These are phyloP conservation scores for Parathielavia appendiculata DNA, from an alignment of 495 filamentous ascomycete species.

Conservation along the genomic window DNA sequence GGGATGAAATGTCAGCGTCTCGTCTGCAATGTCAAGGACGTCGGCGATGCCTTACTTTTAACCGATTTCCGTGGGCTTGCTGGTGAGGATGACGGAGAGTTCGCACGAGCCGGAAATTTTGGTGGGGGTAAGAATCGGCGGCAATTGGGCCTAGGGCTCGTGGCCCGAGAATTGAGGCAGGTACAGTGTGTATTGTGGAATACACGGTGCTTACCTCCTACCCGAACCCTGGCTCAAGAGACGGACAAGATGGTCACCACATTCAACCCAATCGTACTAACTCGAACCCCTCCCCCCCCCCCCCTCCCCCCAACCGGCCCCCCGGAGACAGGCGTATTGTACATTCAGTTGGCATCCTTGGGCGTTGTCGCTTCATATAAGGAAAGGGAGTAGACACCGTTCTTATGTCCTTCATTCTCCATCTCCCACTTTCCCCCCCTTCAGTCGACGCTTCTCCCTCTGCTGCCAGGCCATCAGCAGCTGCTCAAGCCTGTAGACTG, in stretches of 20 bases:
- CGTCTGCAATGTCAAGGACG: not conserved
- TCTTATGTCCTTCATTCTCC: not conserved
- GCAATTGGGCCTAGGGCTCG: conserved; percentile 18
- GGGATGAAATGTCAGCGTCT: conserved; percentile 37
- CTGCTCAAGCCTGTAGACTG: conserved; percentile 26
- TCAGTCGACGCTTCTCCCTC: conserved; percentile 18
- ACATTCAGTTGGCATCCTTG: too few species aligned
- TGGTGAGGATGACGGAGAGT: conserved; percentile 31
- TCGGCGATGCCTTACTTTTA: conserved; percentile 36
- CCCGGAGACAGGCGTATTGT: too few species aligned
- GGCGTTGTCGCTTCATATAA: too few species aligned
- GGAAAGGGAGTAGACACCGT: not conserved
- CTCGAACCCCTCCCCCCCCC: too few species aligned
- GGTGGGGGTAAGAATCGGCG: conserved; percentile 33
- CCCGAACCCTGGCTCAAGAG: conserved; percentile 12
- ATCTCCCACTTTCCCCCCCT: conserved; percentile 1
- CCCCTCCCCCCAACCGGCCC: too few species aligned
- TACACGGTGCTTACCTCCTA: not conserved
- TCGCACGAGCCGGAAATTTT: conserved; percentile 26
- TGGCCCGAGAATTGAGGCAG: conserved; percentile 15
- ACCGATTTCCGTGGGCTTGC: conserved; percentile 32
- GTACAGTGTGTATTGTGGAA: not conserved
- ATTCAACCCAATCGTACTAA: too few species aligned
- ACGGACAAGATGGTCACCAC: too few species aligned
- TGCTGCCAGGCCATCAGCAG: conserved; percentile 19